Conservation (phyloP, 352 stramenopile species). For the Peronospora belbahrii region DNA sequence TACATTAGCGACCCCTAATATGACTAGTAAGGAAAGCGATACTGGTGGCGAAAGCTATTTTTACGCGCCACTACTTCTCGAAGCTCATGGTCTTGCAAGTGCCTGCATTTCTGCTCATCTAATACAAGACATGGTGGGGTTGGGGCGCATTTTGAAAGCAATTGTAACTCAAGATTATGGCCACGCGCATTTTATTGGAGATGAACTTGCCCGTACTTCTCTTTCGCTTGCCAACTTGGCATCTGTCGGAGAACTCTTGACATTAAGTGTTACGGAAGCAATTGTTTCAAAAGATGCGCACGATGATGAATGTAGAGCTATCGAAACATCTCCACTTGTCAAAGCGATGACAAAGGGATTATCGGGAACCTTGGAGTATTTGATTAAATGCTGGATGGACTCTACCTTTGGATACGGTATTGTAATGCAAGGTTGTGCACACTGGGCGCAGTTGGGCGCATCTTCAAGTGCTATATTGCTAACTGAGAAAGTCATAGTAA, state of each 20-base stretch:
- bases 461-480: conserved; percentile 2
- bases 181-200: conserved; percentile 51
- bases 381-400: conserved; percentile 54
- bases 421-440: conserved; percentile 37
- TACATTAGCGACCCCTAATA: conserved; percentile 1
- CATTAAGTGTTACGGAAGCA: conserved; percentile 32
- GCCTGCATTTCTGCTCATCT: conserved; percentile 42
- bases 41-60: conserved; percentile 24
- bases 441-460: conserved; percentile 25
- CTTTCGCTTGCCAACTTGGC: conserved; percentile 58
- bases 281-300: conserved; percentile 19
- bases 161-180: conserved; percentile 51
- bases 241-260: conserved; percentile 48
- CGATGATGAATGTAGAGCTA: conserved; percentile 13
- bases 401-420: conserved; percentile 34
- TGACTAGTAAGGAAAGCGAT: conserved; percentile 10
- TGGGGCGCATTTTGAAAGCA: conserved; percentile 58
- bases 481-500: conserved; percentile 13
- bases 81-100: conserved; percentile 59
- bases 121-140: conserved; percentile 63
- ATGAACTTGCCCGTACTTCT: conserved; percentile 44
- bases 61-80: conserved; percentile 59
- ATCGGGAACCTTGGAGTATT: conserved; percentile 23
- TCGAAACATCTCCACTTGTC: conserved; percentile 32
- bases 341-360: conserved; percentile 55